Evolutionary conservation across 78 protist species (phyloP), one percentile per base, ranked within the genome.

Genomic region (Isochrysis galbana): DNA sequence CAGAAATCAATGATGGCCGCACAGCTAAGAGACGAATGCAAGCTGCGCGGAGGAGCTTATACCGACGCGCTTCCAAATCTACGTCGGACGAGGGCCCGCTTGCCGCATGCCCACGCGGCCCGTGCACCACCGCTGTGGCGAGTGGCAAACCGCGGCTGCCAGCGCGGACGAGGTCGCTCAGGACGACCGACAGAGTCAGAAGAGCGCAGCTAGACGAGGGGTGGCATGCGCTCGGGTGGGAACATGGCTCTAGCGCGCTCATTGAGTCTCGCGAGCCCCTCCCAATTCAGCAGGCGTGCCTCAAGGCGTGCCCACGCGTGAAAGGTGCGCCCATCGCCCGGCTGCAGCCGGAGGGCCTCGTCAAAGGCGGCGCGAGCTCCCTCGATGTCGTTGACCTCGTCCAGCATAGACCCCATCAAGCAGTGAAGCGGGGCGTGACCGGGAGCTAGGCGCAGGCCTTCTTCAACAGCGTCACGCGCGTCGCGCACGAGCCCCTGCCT

Each of bases 231-330:
- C n/a, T n/a, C n/a, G 61, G 61, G 74, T n/a, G 80, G 80, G 80
- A 70, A 70, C 45, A 41, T 41, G 39, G 10, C 29, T 22, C 36
- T 2, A 17, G 80, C 80, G 39, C 3, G 86, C 14, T 38, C 34
- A 46, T 77, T 39, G 47, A 77, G 44, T 29, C 0, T 5, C 26
- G 47, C 5, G 32, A 77, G 88, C n/a, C 36, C 88, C 36, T 80
- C 88, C 47, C 51, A 44, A 29, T 80, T 80, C 55, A 38, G 36
- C 48, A 80, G 88, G 41, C 88, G 88, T 38, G 42, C 88, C 51
- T 80, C 88, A 21, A 80, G 51, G 26, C 38, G 2, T 25, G 88
- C 88, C 88, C 88, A 80, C 88, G 88, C 54, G 88, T 80, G 88
- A 38, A n/a, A 80, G 0, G 34, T 0, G 44, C 4, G 55, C 88